Base-by-base conservation (phyloP, 352 stramenopile species). In the Thraustochytrium sp. region DNA sequence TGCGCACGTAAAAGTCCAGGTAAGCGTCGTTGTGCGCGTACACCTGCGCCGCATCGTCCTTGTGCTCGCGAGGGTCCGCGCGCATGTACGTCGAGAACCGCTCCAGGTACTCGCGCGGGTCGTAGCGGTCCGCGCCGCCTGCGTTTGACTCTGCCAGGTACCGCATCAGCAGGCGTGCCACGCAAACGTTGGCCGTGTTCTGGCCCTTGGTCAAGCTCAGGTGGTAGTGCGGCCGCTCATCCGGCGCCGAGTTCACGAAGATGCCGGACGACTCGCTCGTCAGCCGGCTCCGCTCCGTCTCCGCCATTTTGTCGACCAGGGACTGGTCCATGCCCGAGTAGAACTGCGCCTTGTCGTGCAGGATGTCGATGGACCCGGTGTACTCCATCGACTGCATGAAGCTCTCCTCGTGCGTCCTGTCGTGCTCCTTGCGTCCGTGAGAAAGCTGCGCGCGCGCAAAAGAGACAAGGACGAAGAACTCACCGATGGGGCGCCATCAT, bases 181-280 rank as follows among this genome's bases (percentile, higher is more conserved):
- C 55, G 48, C 84, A 86, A 9, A 65, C 34, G 56, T 86, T 86
- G 37, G 61, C 48, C 9, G 84, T 86, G 65, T 86, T 86, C 63
- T 86, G 84, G 21, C 84, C 84, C 36, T 82, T 86, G 23, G 74
- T 34, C 3, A 86, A 42, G 26, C 65, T 84, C 26, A 37, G 21
- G 51, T 86, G 84, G 68, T 86, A 86, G 68, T 86, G 84, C 11
- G 59, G 59, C 3, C 59, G 59, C 40, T 72, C 36, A 31, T 72
- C 59, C 34, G 59, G 8, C 13, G 5, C 59, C 2, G 59, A 72
- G 40, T 72, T 72, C 11, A 72, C 59, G n/a, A 72, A 72, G 26
- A 72, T 72, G 36, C 26, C 59, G n/a, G n/a, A n/a, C n/a, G n/a
- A n/a, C n/a, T n/a, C n/a, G n/a, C n/a, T n/a, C n/a, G n/a, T n/a